Conservation (phyloP, 106 monocot species). For the Triglochin maritima region DNA sequence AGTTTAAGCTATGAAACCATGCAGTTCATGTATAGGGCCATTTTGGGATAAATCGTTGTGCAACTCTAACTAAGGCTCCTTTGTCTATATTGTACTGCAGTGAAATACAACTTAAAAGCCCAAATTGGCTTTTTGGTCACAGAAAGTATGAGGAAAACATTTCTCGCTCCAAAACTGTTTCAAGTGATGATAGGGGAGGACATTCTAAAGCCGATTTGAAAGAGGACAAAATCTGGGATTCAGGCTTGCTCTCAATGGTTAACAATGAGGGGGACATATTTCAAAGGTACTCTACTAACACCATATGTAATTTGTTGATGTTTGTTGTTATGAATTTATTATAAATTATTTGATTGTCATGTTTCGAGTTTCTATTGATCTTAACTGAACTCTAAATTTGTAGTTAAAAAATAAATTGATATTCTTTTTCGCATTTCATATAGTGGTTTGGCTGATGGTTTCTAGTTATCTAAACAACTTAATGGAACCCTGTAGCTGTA, state of each 20-base stretch:
- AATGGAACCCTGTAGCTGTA: too few relatives aligned
- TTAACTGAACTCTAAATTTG: too few relatives aligned
- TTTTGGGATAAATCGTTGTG: background rate
- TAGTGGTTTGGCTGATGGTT: too few relatives aligned
- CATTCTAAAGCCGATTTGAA: conserved; percentile 14
- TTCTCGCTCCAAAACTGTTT: conserved; percentile 20
- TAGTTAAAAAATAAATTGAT: too few relatives aligned
- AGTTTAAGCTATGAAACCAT: too few relatives aligned
- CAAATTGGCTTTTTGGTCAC: conserved; percentile 99
- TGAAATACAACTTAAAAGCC: conserved; percentile 90
- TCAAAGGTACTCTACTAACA: conserved; percentile 28
- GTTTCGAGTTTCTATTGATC: too few relatives aligned
- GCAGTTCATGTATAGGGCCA: too few relatives aligned
- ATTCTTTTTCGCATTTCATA: too few relatives aligned
- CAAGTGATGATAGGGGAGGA: conserved; percentile 21
- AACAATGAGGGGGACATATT: conserved; percentile 48
- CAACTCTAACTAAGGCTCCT: background rate
- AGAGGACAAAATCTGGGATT: conserved; percentile 23
- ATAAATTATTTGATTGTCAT: background rate
- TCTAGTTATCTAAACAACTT: too few relatives aligned
- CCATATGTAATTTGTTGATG: too few relatives aligned
- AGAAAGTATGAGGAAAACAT: conserved; percentile 62
- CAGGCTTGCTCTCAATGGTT: conserved; percentile 37
- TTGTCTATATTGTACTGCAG: conserved; percentile 27
- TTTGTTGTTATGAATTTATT: background rate